Percentiles rank a stretch among this genome's conserved stretches.
phyloP scores from a whole-genome alignment of 805 yeast genomes.

The Brettanomyces nanus region DNA sequence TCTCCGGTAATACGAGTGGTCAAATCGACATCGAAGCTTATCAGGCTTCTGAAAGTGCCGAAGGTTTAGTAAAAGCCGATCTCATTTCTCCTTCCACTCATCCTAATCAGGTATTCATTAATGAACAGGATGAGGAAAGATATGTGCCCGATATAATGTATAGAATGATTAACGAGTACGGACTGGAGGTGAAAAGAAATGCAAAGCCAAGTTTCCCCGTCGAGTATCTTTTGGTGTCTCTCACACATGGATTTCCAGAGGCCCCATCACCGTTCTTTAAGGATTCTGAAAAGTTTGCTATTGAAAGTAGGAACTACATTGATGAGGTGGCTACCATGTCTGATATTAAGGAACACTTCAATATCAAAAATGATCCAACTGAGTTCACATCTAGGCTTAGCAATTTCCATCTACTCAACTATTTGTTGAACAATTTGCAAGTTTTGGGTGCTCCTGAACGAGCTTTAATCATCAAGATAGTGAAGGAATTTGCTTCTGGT shows the following conservation, averaged over 20 bases:
- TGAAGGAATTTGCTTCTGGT: conserved; percentile 32
- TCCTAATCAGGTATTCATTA: conserved; percentile 78
- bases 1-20: conserved; percentile 81
- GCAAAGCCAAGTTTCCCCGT: conserved; percentile 91
- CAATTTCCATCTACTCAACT: conserved; percentile 74
- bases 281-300: conserved; percentile 44
- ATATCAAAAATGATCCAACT: conserved; percentile 13
- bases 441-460: conserved; percentile 53
- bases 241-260: conserved; percentile 90
- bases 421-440: conserved; percentile 41
- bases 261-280: conserved; percentile 44
- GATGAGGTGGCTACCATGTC: conserved; percentile 66
- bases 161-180: conserved; percentile 79
- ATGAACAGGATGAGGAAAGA: conserved; percentile 60
- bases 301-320: conserved; percentile 71
- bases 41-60: conserved; percentile 84
- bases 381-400: conserved; percentile 25
- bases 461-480: conserved; percentile 38
- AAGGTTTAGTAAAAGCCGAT: conserved; percentile 80
- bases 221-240: conserved; percentile 78
- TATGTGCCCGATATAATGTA: conserved; percentile 95
- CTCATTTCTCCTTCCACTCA: conserved; percentile 82
- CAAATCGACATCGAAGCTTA: conserved; percentile 88
- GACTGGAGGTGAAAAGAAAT: conserved; percentile 74
- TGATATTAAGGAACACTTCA: conserved; percentile 43